Evolutionary conservation across 169 alveolate species (phyloP), one percentile per base, ranked within the genome.

Genomic region (Cryptosporidium sp.): DNA sequence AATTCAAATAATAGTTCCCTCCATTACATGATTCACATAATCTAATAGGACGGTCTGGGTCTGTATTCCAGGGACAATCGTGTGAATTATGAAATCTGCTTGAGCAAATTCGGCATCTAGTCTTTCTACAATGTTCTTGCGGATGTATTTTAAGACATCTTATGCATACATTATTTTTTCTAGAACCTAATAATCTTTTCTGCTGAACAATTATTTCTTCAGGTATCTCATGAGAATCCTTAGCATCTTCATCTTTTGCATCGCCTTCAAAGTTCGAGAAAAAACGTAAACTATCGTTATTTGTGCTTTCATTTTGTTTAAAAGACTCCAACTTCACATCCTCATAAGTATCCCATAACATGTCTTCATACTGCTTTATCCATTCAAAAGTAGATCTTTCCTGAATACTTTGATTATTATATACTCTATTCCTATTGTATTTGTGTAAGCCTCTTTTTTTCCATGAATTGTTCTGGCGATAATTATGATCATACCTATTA

Each of bases 301-400:
- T 35, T 14, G 23, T 21, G 9, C 29, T 41, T 43, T 43, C 51
- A 18, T 50, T 50, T 45, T 48, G 35, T 14, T 48, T 33, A 26
- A 26, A 26, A 16, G 18, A 73, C 33, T 73, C 71, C 62, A 73
- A 10, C 26, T 33, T 51, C 23, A 73, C 71, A 35, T 73, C 86
- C 9, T 73, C 71, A 41, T 73, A 73, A n/a, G 51, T 73, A 41
- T 73, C 86, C 86, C 86, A 73, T 21, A 73, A 26, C 58, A 52
- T 52, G 55, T 33, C 18, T 41, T 59, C 52, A 41, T 73, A 55
- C 12, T 41, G 29, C 26, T 41, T 58, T 21, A 73, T 33, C 86
- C 86, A 73, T 4, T 59, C 52, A 35, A 65, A 65, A 26, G 29
- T 65, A 2, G 33, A 65, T 29, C 51, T 33, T n/a, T 73, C 61